These are phyloP conservation scores for Iberis pinnata DNA, from an alignment of 345 rosid genomes.

Conservation along the genomic window DNA sequence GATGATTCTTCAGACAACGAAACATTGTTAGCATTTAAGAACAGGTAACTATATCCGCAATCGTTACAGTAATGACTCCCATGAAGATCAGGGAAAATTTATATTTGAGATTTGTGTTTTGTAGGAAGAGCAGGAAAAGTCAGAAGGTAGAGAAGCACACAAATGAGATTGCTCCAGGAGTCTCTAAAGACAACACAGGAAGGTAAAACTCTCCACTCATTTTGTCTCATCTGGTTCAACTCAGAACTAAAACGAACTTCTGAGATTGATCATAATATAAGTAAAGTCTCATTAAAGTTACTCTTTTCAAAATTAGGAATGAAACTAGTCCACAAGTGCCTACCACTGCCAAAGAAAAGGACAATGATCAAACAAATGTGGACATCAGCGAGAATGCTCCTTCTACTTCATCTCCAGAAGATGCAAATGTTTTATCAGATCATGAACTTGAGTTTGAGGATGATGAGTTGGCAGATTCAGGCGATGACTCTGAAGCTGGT, in stretches of 20 bases:
- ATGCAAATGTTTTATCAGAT: constrained; percentile 8
- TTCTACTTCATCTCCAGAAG: constrained; percentile 20
- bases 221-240: neutral
- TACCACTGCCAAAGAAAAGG: neutral
- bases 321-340: constrained; percentile 4
- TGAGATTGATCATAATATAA: too few species aligned
- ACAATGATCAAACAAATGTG: constrained; percentile 17
- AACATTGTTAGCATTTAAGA: constrained; percentile 56
- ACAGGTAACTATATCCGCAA: constrained; percentile 28
- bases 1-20: constrained; percentile 52
- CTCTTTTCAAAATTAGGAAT: constrained; percentile 29
- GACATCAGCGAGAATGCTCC: constrained; percentile 18
- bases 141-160: constrained; percentile 22
- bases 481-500: constrained; percentile 43
- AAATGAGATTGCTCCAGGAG: constrained; percentile 20
- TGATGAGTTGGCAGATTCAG: constrained; percentile 33
- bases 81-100: too few species aligned
- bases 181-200: constrained; percentile 26
- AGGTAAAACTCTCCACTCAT: constrained; percentile 25
- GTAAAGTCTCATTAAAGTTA: neutral
- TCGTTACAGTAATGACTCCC: constrained; percentile 1
- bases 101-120: constrained; percentile 5
- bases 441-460: constrained; percentile 31
- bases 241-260: too few species aligned
- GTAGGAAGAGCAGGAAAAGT: constrained; percentile 17